Conservation (phyloP, 306 rosid genomes). For the Dryas drummondii region DNA sequence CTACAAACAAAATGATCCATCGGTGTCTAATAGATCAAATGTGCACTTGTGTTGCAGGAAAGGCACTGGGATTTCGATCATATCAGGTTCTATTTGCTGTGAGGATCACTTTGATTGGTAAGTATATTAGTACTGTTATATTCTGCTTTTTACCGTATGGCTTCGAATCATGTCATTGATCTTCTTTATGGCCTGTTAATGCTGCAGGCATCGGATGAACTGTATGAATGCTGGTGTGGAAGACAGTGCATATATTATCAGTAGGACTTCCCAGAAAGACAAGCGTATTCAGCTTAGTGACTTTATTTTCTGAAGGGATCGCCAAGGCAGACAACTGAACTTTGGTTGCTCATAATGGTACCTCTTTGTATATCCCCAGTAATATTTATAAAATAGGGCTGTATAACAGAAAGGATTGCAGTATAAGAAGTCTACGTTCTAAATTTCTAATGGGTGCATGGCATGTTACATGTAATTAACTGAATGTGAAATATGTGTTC, state of each 20-base stretch:
- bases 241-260: slow-evolving; percentile 56
- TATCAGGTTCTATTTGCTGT: slow-evolving; percentile 79
- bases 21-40: slow-evolving; percentile 8
- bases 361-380: neutral
- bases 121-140: neutral
- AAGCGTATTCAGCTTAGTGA: slow-evolving; percentile 55
- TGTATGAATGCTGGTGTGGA: slow-evolving; percentile 67
- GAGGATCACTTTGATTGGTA: slow-evolving; percentile 86
- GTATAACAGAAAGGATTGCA: neutral
- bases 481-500: too few species aligned
- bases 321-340: neutral
- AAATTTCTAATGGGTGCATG: too few species aligned
- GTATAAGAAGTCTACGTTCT: neutral
- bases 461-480: too few species aligned
- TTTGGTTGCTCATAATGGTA: neutral
- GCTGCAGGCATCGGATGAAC: slow-evolving; percentile 86
- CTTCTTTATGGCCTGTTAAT: slow-evolving; percentile 18
- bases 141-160: neutral
- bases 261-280: slow-evolving; percentile 34
- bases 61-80: slow-evolving; percentile 63
- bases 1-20: neutral
- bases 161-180: neutral
- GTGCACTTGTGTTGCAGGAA: slow-evolving; percentile 51
- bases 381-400: neutral
- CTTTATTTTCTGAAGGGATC: slow-evolving; percentile 59